Evolutionary conservation across 306 rosid species (phyloP).

Genomic region (Fragaria nilgerrensis): DNA sequence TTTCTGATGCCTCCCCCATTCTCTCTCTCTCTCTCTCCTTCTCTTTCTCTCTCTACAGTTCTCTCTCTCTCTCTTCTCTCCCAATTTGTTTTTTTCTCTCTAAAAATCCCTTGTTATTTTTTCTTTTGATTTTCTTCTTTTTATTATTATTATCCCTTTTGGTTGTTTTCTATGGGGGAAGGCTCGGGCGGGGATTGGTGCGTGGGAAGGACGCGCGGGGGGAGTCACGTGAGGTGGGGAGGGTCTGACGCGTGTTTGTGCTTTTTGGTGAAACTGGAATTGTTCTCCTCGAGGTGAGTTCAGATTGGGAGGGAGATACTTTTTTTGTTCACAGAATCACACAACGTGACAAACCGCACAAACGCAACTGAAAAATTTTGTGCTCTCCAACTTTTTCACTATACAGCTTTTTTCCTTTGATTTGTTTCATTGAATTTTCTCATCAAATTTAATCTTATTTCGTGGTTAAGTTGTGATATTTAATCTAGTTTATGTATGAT

Average conservation of each 20-base stretch:
- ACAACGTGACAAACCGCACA: background rate
- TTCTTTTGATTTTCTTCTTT: background rate
- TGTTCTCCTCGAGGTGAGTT: background rate
- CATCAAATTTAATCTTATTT: background rate
- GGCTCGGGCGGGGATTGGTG: background rate
- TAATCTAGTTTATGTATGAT: too few relatives aligned
- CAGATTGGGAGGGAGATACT: background rate
- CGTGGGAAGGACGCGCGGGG: background rate
- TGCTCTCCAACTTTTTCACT: background rate
- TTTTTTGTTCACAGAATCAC: background rate
- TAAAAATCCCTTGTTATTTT: background rate
- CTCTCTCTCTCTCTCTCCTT: background rate
- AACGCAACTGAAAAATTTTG: background rate
- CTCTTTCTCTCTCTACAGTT: background rate
- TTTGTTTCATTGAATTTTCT: background rate
- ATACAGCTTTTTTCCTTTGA: too few relatives aligned
- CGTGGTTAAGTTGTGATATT: background rate
- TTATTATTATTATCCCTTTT: background rate
- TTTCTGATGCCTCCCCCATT: conserved; percentile 65
- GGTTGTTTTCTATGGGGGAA: background rate
- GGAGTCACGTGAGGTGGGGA: background rate
- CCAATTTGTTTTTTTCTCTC: background rate
- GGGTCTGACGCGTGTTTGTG: background rate
- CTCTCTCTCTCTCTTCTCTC: background rate
- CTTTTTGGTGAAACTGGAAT: background rate